Evolutionary conservation across 192 early-diverging fungal species (phyloP), one percentile per base, ranked within the genome.

Genomic region (Endogone sp.): DNA sequence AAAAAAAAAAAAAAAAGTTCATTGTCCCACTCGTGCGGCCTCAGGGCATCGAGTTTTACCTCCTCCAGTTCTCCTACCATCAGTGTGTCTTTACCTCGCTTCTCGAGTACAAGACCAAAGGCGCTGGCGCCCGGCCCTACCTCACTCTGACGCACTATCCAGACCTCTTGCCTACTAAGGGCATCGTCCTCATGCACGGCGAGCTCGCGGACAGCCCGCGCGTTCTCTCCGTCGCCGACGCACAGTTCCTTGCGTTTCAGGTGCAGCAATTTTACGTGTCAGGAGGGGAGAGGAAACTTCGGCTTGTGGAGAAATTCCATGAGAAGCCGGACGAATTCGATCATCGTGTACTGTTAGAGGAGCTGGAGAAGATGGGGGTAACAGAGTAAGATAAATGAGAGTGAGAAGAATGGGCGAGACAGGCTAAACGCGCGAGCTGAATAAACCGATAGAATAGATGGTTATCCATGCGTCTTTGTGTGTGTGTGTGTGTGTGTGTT

Each of bases 251-350:
- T 80, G 88, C 89, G 6, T 80, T 88, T 72, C 85, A 87, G 66
- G 78, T 95, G 72, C 96, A 95, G 74, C 80, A 91, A 75, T 98
- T 94, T 72, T 98, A 98, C 73, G 88, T 92, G 4, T 90, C 89
- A 60, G 93, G 94, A 10, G 76, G 82, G 1, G 76, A 81, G 0
- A 74, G 80, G 21, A 92, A 94, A 70, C 68, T 77, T 56, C 56
- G 76, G 20, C 75, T 96, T 30, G 75, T 98, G 10, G 89, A 94
- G 58, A 78, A 79, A 29, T 96, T 98, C 75, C 90, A 93, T 79
- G 86, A 84, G 25, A 68, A 75, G n/a, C 93, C 96, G 2, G 77
- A 79, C 2, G 70, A 84, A 37, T 96, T 98, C 73, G 85, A 91
- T 54, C 93, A 89, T 68, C 72, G 86, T 8, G 79, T 75, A 58